A percentile compares a stretch with the other conserved stretches of the same genome.
These are phyloP conservation scores for Trichocomaceae sp. DNA, from an alignment of 2,329 filamentous ascomycete species.

Conservation along the genomic window DNA sequence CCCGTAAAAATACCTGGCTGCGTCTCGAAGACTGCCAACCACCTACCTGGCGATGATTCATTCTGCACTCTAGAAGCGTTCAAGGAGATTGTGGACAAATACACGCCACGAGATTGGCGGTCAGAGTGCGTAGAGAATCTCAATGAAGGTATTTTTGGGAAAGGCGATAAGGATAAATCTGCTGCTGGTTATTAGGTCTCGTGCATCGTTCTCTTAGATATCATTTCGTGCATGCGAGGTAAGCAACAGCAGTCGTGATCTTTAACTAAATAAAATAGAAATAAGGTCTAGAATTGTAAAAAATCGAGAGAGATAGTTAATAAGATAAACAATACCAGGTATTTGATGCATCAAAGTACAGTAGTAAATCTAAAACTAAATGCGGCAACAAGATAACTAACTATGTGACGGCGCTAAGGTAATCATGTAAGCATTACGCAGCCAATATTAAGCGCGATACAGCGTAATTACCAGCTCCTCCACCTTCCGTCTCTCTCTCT, in stretches of 20 bases:
- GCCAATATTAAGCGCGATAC: neutral
- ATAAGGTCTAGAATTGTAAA: neutral
- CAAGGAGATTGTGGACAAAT: slow-evolving; percentile 86
- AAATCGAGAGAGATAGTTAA: neutral
- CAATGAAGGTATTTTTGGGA: slow-evolving; percentile 48
- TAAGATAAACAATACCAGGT: neutral
- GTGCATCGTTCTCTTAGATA: neutral
- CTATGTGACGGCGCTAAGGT: neutral
- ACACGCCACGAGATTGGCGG: slow-evolving; percentile 75
- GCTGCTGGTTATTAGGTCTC: slow-evolving; percentile 31
- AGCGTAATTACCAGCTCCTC: neutral
- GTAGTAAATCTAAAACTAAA: too few species aligned
- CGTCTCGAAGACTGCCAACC: slow-evolving; percentile 61
- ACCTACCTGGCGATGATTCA: slow-evolving; percentile 76
- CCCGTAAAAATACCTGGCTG: slow-evolving; percentile 80
- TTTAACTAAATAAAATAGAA: neutral
- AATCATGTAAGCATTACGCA: neutral
- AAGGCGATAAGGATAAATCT: slow-evolving; percentile 30
- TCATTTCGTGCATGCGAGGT: neutral
- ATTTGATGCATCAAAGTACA: too few species aligned
- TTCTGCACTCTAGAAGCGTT: slow-evolving; percentile 92
- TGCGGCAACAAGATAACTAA: too few species aligned
- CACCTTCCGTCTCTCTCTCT: neutral
- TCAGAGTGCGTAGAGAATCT: slow-evolving; percentile 54
- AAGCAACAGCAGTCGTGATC: neutral